phyloP scores from a whole-genome alignment of 2,329 filamentous ascomycete genomes.

The Exophiala xenobiotica region DNA sequence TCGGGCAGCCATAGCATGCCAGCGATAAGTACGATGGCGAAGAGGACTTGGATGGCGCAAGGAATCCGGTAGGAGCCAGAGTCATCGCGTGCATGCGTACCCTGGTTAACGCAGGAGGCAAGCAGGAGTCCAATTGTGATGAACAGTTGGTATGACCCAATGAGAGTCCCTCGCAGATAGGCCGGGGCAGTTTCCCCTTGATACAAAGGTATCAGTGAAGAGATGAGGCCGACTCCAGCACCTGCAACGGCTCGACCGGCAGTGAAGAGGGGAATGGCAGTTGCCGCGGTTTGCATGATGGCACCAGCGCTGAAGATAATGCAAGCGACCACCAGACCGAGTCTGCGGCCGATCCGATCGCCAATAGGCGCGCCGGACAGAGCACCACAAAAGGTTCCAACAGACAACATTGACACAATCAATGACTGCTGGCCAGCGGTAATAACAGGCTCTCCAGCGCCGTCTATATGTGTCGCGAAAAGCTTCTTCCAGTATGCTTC shows the following conservation, averaged over 20 bases:
- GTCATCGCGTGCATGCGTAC: no score
- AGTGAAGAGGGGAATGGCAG: slow-evolving; percentile 71
- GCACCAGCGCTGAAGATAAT: slow-evolving; percentile 69
- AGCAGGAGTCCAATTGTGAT: no score
- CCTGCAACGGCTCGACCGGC: slow-evolving; percentile 78
- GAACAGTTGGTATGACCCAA: no score
- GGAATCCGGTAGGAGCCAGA: no score
- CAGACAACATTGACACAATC: slow-evolving; percentile 72
- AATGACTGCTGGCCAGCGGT: slow-evolving; percentile 9
- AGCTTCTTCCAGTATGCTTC: not conserved
- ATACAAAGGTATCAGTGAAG: not conserved
- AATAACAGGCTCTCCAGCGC: not conserved
- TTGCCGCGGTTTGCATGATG: slow-evolving; percentile 61
- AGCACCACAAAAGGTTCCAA: slow-evolving; percentile 73
- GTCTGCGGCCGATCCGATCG: slow-evolving; percentile 67
- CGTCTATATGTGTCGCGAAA: not conserved
- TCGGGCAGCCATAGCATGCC: no score
- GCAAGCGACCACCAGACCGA: slow-evolving; percentile 64
- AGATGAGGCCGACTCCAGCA: slow-evolving; percentile 76
- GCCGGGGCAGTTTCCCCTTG: not conserved
- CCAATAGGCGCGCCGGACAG: slow-evolving; percentile 67
- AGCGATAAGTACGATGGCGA: no score
- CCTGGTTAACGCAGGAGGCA: no score
- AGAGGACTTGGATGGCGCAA: no score
- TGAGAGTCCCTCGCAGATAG: not conserved